phyloP scores from a whole-genome alignment of 371 early-diverging fungal species.

The Mortierella sp. region DNA sequence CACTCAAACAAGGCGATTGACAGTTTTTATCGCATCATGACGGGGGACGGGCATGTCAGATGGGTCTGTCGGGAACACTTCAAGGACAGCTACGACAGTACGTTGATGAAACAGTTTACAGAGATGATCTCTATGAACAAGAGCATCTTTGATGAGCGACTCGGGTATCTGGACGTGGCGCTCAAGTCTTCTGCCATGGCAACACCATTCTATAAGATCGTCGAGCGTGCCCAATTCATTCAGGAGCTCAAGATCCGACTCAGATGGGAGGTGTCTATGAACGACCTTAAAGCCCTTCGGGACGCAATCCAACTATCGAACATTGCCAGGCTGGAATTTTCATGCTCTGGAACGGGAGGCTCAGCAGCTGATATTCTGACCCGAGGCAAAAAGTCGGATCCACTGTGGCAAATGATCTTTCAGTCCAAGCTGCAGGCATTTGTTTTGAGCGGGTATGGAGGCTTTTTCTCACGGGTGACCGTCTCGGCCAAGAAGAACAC shows the following conservation, averaged over 20 bases:
- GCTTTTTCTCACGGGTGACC: constrained; percentile 18
- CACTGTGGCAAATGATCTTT: constrained; percentile 27
- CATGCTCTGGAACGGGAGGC: neutral
- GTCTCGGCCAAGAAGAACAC: neutral
- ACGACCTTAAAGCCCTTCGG: constrained; percentile 19
- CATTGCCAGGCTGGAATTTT: constrained; percentile 14
- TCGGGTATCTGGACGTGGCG: constrained; percentile 11
- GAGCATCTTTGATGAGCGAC: constrained; percentile 17
- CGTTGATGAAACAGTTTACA: constrained; percentile 13
- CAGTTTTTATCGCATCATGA: constrained; percentile 24
- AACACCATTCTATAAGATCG: constrained; percentile 16
- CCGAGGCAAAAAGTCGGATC: constrained; percentile 23
- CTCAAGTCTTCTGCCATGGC: constrained; percentile 17
- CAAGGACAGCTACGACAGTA: constrained; percentile 1
- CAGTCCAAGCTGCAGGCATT: constrained; percentile 20
- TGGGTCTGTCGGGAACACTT: constrained; percentile 43
- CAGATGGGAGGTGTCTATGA: constrained; percentile 14
- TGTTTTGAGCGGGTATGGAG: constrained; percentile 12
- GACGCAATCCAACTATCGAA: constrained; percentile 13
- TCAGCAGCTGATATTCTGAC: constrained; percentile 13
- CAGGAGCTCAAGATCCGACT: constrained; percentile 26
- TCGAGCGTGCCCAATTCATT: constrained; percentile 13
- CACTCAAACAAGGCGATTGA: constrained; percentile 16
- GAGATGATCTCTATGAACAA: constrained; percentile 5
- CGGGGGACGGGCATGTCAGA: constrained; percentile 23